phyloP scores from a whole-genome alignment of 1,139 yeast genomes.

The Scheffersomyces titani region DNA sequence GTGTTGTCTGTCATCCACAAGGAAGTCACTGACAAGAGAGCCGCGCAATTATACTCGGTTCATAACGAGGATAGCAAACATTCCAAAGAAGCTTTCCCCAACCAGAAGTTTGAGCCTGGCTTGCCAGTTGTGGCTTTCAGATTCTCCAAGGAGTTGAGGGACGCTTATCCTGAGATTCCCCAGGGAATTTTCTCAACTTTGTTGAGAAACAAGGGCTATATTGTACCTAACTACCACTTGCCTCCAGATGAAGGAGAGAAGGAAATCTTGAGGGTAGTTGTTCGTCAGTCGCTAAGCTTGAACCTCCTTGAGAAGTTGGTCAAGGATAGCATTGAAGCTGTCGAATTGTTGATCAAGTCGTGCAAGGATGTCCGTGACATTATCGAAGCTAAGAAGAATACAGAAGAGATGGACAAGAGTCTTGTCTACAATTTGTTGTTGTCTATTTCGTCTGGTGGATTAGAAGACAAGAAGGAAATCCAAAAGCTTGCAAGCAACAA shows the following conservation, averaged over 20 bases:
- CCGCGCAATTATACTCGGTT: slow-evolving; percentile 21
- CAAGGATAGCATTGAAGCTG: slow-evolving; percentile 59
- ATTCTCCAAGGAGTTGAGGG: slow-evolving; percentile 58
- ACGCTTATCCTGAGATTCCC: slow-evolving; percentile 78
- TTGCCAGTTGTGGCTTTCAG: slow-evolving; percentile 89
- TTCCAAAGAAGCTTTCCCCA: slow-evolving; percentile 17
- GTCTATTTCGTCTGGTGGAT: slow-evolving; percentile 42
- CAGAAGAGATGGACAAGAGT: slow-evolving; percentile 19
- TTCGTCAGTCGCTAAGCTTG: slow-evolving; percentile 68
- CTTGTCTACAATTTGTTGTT: slow-evolving; percentile 35
- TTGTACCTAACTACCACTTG: slow-evolving; percentile 86
- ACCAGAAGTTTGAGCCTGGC: slow-evolving; percentile 63
- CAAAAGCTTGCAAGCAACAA: slow-evolving; percentile 25
- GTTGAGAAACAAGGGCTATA: slow-evolving; percentile 81
- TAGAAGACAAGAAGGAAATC: slow-evolving; percentile 23
- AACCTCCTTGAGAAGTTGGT: slow-evolving; percentile 74
- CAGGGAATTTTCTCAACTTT: slow-evolving; percentile 74
- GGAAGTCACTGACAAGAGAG: slow-evolving; percentile 21
- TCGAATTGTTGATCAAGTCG: slow-evolving; percentile 52
- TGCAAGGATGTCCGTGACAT: slow-evolving; percentile 28
- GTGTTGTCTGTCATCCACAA: slow-evolving; percentile 80
- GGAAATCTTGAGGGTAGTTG: slow-evolving; percentile 85
- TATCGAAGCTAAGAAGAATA: slow-evolving; percentile 15
- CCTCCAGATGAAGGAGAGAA: slow-evolving; percentile 57
- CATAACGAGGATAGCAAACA: slow-evolving; percentile 16